Evolutionary conservation across 441 rosid genomes (phyloP).

Genomic region (Jatropha podagrica): DNA sequence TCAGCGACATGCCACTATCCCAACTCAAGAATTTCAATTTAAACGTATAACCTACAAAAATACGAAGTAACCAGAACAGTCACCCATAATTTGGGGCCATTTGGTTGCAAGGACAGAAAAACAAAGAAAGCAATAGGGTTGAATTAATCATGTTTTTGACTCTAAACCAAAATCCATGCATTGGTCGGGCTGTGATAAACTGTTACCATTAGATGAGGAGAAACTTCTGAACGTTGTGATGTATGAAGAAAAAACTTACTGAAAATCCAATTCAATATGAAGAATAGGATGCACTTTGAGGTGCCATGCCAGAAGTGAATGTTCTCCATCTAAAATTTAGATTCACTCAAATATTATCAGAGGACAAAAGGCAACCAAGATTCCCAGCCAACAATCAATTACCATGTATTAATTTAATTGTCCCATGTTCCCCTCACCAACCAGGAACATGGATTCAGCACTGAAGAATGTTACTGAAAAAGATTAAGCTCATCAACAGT

Average conservation of each 20-base stretch:
- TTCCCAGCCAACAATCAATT: neutral
- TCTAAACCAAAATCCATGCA: neutral
- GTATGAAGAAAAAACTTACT: neutral
- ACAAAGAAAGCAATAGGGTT: neutral
- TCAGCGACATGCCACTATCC: neutral
- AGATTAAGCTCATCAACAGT: slow-evolving; percentile 1
- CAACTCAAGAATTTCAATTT: neutral
- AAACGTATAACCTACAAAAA: neutral
- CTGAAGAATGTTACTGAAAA: neutral
- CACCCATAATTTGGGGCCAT: neutral
- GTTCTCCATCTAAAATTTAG: neutral
- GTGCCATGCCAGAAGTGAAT: neutral
- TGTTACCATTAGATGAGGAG: neutral
- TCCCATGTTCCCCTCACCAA: neutral
- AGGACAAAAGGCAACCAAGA: neutral
- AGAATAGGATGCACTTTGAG: neutral
- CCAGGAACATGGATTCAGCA: slow-evolving; percentile 8
- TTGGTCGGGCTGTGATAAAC: neutral
- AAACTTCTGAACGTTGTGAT: neutral
- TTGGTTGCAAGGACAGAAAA: neutral
- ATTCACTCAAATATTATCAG: neutral
- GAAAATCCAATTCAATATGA: neutral
- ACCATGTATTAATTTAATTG: neutral
- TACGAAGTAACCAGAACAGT: neutral
- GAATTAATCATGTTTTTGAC: neutral